Evolutionary conservation across 2,329 filamentous ascomycete species (phyloP).

Genomic region (Pleurostoma richardsiae): DNA sequence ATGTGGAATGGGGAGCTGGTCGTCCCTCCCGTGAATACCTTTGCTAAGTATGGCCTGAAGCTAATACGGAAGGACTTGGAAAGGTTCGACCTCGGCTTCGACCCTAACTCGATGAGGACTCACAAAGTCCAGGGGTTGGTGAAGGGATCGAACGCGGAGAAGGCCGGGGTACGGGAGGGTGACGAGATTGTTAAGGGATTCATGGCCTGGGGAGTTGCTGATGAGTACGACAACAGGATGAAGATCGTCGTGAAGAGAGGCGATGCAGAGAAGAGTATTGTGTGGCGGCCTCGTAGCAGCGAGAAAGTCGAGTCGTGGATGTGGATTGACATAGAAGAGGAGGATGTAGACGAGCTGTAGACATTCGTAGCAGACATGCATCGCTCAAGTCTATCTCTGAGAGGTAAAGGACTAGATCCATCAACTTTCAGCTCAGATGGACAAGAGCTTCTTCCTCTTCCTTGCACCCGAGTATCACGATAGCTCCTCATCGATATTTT

Average conservation of each 20-base stretch:
- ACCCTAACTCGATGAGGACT: constrained; percentile 1
- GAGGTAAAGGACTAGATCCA: too few species aligned
- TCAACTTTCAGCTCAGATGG: too few species aligned
- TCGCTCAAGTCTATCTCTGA: too few species aligned
- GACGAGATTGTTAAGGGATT: constrained; percentile 5
- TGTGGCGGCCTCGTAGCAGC: constrained; percentile 3
- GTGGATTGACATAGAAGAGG: background rate
- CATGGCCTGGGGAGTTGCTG: constrained; percentile 4
- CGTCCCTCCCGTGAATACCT: constrained; percentile 2
- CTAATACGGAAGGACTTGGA: constrained; percentile 3
- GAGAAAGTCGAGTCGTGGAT: constrained; percentile 4
- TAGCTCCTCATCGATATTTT: too few species aligned
- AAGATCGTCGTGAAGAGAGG: constrained; percentile 1
- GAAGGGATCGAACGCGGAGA: constrained; percentile 5
- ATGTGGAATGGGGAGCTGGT: constrained; percentile 6
- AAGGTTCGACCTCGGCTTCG: constrained; percentile 4
- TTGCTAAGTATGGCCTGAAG: constrained; percentile 4
- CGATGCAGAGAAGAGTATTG: background rate
- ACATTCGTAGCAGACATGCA: too few species aligned
- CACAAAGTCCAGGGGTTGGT: constrained; percentile 4
- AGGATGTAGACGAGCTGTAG: background rate
- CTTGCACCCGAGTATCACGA: too few species aligned
- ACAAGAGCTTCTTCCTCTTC: too few species aligned
- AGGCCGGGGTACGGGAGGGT: constrained; percentile 6
- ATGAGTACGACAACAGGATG: constrained; percentile 4